A percentile compares a stretch with the other conserved stretches of the same genome.
phyloP scores from a whole-genome alignment of 306 rosid genomes.

The Arachis hypogaea region DNA sequence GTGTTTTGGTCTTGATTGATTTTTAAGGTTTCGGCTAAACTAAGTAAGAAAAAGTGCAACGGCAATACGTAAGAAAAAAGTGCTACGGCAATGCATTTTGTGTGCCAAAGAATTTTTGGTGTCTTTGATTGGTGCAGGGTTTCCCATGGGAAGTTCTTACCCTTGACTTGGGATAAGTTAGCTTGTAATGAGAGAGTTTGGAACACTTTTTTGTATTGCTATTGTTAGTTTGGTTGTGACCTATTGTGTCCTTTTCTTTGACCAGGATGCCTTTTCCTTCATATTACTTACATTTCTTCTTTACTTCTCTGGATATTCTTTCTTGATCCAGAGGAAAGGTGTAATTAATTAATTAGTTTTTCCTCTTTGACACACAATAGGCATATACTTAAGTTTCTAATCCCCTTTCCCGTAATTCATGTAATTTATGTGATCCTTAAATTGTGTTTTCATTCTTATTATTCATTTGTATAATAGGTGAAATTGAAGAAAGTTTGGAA shows the following conservation, averaged over 20 bases:
- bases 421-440: constrained; percentile 18
- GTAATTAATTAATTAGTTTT: constrained; percentile 5
- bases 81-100: constrained; percentile 9
- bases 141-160: constrained; percentile 21
- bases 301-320: constrained; percentile 36
- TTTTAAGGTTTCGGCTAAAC: constrained; percentile 32
- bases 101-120: constrained; percentile 18
- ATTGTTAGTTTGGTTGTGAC: constrained; percentile 21
- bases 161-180: constrained; percentile 32
- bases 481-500: constrained; percentile 18
- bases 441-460: constrained; percentile 21
- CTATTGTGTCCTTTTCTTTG: constrained; percentile 25
- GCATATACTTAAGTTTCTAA: constrained; percentile 12
- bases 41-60: constrained; percentile 11
- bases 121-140: constrained; percentile 23
- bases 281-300: constrained; percentile 25
- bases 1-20: constrained; percentile 11
- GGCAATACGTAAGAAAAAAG: constrained; percentile 7
- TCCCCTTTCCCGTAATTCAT: background rate
- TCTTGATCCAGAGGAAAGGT: constrained; percentile 29
- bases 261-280: constrained; percentile 27
- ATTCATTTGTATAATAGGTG: constrained; percentile 33
- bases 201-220: constrained; percentile 19
- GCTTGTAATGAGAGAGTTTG: constrained; percentile 21
- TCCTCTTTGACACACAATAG: constrained; percentile 35